These are phyloP conservation scores for Dryas octopetala DNA, from an alignment of 306 rosid genomes.

Conservation along the genomic window DNA sequence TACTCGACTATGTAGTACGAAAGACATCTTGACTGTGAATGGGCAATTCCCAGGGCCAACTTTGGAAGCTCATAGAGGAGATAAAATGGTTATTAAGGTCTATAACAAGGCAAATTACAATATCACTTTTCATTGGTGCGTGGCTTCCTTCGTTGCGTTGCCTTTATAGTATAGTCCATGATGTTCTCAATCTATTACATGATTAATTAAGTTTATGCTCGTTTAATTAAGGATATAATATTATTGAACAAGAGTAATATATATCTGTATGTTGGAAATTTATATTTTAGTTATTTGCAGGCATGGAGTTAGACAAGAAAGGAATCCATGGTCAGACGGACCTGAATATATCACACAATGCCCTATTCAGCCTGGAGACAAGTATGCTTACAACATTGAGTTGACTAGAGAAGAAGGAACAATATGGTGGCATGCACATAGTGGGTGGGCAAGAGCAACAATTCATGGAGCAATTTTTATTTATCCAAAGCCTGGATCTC, in stretches of 20 bases:
- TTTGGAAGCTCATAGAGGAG: constrained; percentile 41
- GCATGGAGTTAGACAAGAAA: constrained; percentile 61
- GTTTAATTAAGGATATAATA: background rate
- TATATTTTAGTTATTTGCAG: constrained; percentile 15
- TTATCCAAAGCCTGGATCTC: constrained; percentile 32
- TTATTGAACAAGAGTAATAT: background rate
- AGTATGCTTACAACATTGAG: constrained; percentile 39
- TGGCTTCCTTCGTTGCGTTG: background rate
- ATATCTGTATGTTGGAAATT: background rate
- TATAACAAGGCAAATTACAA: constrained; percentile 46
- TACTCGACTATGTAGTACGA: constrained; percentile 53
- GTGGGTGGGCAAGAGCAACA: constrained; percentile 43
- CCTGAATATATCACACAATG: constrained; percentile 59
- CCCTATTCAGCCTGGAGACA: constrained; percentile 44
- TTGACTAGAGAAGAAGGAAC: constrained; percentile 56
- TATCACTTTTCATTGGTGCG: constrained; percentile 58
- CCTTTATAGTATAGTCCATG: no score
- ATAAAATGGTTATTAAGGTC: constrained; percentile 49
- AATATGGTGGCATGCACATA: constrained; percentile 60
- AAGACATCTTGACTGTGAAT: constrained; percentile 56
- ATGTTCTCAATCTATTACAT: no score
- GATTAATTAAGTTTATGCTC: background rate
- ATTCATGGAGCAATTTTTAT: constrained; percentile 50
- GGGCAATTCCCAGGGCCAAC: constrained; percentile 69
- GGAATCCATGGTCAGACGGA: constrained; percentile 70